Conservation (phyloP, 495 filamentous ascomycete species). For the Podospora fimiseda region DNA sequence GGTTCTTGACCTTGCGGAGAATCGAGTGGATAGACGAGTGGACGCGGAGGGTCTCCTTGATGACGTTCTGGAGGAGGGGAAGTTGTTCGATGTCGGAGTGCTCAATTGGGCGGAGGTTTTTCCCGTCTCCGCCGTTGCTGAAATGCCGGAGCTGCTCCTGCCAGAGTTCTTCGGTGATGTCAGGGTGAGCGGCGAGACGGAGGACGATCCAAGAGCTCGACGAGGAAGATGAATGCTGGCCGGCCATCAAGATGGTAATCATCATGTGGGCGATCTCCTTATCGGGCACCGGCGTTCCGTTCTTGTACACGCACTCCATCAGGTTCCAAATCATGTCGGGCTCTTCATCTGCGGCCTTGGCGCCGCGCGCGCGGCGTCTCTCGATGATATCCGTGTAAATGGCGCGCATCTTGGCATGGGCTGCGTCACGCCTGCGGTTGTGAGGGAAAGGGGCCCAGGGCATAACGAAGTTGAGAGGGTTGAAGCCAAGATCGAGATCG, state of each 20-base stretch:
- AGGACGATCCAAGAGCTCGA: slow-evolving; percentile 62
- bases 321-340: slow-evolving; percentile 66
- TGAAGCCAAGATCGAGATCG: slow-evolving; percentile 64
- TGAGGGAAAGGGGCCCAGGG: slow-evolving; percentile 63
- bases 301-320: slow-evolving; percentile 58
- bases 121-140: not conserved
- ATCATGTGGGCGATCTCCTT: slow-evolving; percentile 68
- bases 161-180: slow-evolving; percentile 55
- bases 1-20: slow-evolving; percentile 61
- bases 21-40: slow-evolving; percentile 65
- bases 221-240: slow-evolving; percentile 64
- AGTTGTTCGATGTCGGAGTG: slow-evolving; percentile 52
- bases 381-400: slow-evolving; percentile 60
- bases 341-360: slow-evolving; percentile 23
- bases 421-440: slow-evolving; percentile 57
- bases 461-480: slow-evolving; percentile 63
- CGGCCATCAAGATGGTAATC: slow-evolving; percentile 70
- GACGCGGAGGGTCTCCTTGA: slow-evolving; percentile 63
- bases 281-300: slow-evolving; percentile 55
- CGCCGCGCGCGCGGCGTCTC: slow-evolving; percentile 43
- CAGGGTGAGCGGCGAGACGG: slow-evolving; percentile 54
- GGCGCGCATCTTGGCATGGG: slow-evolving; percentile 55
- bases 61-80: slow-evolving; percentile 50
- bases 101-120: slow-evolving; percentile 1
- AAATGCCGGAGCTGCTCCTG: slow-evolving; percentile 57